Percentiles rank a stretch among this genome's conserved stretches.
These are phyloP conservation scores for Trichoderma semiorbis DNA, from an alignment of 2,329 filamentous ascomycete species.

Conservation along the genomic window DNA sequence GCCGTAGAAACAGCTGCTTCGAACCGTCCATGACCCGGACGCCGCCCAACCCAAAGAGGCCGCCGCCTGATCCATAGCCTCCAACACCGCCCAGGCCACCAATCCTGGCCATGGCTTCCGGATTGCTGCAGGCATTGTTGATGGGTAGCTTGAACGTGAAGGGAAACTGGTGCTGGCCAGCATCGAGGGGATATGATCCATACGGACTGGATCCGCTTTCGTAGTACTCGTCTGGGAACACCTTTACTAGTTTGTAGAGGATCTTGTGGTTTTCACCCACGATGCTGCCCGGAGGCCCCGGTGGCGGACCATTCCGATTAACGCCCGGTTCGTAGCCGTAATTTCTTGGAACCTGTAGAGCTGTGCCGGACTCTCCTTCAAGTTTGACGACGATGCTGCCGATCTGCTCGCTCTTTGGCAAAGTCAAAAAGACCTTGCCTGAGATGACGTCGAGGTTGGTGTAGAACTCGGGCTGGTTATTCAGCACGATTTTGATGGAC, in stretches of 20 bases:
- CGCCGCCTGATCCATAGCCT: constrained; percentile 45
- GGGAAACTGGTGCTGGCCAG: constrained; percentile 71
- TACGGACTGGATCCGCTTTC: constrained; percentile 38
- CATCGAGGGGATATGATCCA: constrained; percentile 57
- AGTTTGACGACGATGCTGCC: constrained; percentile 77
- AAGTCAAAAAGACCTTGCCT: constrained; percentile 55
- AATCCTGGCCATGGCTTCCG: constrained; percentile 50
- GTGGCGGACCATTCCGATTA: constrained; percentile 25
- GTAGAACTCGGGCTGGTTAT: constrained; percentile 66
- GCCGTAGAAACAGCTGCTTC: constrained; percentile 59
- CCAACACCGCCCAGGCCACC: constrained; percentile 52
- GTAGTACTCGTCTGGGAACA: constrained; percentile 62
- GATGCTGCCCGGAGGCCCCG: constrained; percentile 39
- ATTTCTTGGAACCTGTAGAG: constrained; percentile 52
- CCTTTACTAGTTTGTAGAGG: constrained; percentile 67
- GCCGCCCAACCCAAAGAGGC: constrained; percentile 48
- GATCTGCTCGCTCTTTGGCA: constrained; percentile 66
- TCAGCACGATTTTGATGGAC: constrained; percentile 65
- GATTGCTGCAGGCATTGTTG: constrained; percentile 67
- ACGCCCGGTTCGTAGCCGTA: constrained; percentile 41
- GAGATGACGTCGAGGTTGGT: constrained; percentile 75
- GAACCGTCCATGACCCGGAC: constrained; percentile 62
- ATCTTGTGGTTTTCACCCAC: constrained; percentile 66
- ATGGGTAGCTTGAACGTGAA: constrained; percentile 76
- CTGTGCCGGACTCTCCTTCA: constrained; percentile 72